Percentiles rank a stretch among this genome's conserved stretches.
These are phyloP conservation scores for Monosporozyma aquatica DNA, from an alignment of 805 yeast genomes.

Conservation along the genomic window DNA sequence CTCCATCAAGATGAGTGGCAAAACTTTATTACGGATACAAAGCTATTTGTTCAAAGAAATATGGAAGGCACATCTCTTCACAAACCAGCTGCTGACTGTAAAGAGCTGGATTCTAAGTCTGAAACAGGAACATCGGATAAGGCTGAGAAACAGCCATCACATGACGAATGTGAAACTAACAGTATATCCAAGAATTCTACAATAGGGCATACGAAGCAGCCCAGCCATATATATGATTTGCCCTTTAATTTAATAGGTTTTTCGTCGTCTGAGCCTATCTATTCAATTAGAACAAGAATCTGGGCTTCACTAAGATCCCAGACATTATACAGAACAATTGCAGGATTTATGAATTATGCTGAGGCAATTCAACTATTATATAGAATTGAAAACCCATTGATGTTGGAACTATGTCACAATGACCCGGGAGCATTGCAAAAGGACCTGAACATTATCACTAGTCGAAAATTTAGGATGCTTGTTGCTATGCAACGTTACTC, in stretches of 20 bases:
- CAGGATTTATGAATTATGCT: conserved; percentile 75
- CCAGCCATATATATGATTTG: conserved; percentile 40
- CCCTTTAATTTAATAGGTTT: conserved; percentile 70
- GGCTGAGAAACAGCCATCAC: background rate
- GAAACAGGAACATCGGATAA: background rate
- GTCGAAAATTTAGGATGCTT: conserved; percentile 68
- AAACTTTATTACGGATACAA: conserved; percentile 68
- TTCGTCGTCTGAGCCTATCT: conserved; percentile 54
- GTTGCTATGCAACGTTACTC: conserved; percentile 84
- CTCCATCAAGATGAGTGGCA: conserved; percentile 74
- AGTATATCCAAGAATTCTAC: too few relatives aligned
- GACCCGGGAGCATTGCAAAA: conserved; percentile 50
- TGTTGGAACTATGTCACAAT: conserved; percentile 36
- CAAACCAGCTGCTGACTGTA: too few relatives aligned
- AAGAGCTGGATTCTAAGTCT: too few relatives aligned
- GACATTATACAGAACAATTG: conserved; percentile 71
- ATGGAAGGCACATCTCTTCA: too few relatives aligned
- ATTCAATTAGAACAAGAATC: conserved; percentile 60
- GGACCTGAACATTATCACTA: conserved; percentile 64
- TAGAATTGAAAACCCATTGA: conserved; percentile 54
- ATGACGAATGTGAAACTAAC: background rate
- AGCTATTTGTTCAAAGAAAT: conserved; percentile 42
- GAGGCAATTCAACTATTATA: conserved; percentile 63
- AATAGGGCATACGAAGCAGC: too few relatives aligned
- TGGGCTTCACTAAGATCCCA: conserved; percentile 86